Percentiles rank a stretch among this genome's conserved stretches.
Evolutionary conservation across 768 basidiomycete species (phyloP).

Genomic region (Panaeolus papilionaceus): DNA sequence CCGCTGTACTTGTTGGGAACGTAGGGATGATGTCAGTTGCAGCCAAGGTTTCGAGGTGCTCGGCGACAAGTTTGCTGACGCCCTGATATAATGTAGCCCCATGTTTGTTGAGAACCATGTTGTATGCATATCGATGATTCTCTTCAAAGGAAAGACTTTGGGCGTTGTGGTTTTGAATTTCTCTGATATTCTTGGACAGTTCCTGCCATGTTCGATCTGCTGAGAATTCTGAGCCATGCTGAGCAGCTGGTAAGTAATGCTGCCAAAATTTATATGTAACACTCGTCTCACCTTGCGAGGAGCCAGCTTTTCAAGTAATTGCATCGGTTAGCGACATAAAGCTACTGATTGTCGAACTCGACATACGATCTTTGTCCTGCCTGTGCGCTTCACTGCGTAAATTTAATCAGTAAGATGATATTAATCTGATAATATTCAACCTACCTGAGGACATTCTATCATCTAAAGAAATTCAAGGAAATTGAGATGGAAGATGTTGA

Average conservation of each 20-base stretch:
- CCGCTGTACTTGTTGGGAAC: constrained; percentile 78
- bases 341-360: constrained; percentile 13
- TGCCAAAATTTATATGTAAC: not conserved
- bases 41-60: constrained; percentile 85
- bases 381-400: constrained; percentile 43
- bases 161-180: constrained; percentile 95
- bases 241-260: constrained; percentile 14
- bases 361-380: constrained; percentile 55
- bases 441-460: constrained; percentile 33
- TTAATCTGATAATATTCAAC: constrained; percentile 4
- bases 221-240: constrained; percentile 82
- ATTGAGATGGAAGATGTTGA: not conserved
- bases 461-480: not conserved
- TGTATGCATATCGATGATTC: constrained; percentile 93
- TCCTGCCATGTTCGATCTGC: constrained; percentile 84
- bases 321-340: not conserved
- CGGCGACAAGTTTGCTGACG: constrained; percentile 75
- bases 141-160: constrained; percentile 79
- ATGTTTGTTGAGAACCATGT: constrained; percentile 88
- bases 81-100: constrained; percentile 90
- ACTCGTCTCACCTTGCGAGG: constrained; percentile 47
- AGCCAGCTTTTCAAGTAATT: constrained; percentile 42
- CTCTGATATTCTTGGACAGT: constrained; percentile 84
- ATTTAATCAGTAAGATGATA: constrained; percentile 15
- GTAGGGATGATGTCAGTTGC: constrained; percentile 76